Base-by-base conservation (phyloP, 176 grass and related monocot species). In the Carex kokanica region DNA sequence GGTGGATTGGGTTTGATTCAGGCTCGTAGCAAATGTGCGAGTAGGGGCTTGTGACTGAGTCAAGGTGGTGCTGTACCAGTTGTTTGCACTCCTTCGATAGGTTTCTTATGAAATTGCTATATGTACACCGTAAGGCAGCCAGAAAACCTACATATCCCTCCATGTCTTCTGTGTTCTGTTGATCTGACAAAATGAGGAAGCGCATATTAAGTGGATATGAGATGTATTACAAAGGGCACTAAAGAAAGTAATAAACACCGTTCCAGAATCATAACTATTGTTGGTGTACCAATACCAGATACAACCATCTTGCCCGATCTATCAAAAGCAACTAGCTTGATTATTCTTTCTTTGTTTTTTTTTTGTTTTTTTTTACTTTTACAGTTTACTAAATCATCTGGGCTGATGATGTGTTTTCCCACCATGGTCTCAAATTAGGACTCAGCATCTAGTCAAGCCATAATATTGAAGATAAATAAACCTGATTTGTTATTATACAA, bases 21-120 rank as follows among this genome's bases (percentile, higher is more conserved):
- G 85, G 85, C 59, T 96, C 97, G 47, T 99, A 94, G 74, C 93
- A 99, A 74, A 99, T 91, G 65, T 92, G 88, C 60, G 93, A 93
- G 61, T 96, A 99, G 52, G 97, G 88, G 83, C 93, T 93, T 24
- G 97, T 96, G 43, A 99, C 93, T 54, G 97, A 87, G 68, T 90
- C 89, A 84, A 99, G 88, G 83, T 96, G 93, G 74, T 96, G 91
- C 10, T 81, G 74, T 79, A 99, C 93, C 72, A 96, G 88, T 84
- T 99, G 91, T 57, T 99, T 99, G 93, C 91, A 99, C 90, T 99
- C 86, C 59, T 93, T 99, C 43, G 93, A 99, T 47, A 99, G 69
- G 61, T 87, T 91, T 63, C 82, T 88, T 60, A 98, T 78, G 72
- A 98, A 99, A 64, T 92, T 96, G 78, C 93, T 88, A 67, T 99